Evolutionary conservation across 495 filamentous ascomycete species (phyloP), one percentile per base, ranked within the genome.

Genomic region (Podospora comata): DNA sequence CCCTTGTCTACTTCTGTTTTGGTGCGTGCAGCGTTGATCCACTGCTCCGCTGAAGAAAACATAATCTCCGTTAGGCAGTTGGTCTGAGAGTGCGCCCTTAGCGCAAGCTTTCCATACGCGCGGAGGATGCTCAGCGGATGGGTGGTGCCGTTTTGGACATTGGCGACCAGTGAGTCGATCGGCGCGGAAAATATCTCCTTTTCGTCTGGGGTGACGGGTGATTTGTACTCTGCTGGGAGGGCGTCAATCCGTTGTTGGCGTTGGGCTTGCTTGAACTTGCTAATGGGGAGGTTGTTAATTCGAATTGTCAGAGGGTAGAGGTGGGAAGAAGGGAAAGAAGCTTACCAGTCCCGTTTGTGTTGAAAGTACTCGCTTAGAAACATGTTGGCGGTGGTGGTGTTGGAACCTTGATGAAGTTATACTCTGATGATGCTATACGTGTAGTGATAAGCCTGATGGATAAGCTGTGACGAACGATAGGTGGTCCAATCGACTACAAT

Each of bases 21-120:
- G 23, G 23, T 23, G 1, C 23, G 23, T 23, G 23, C 23, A 23
- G 23, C 23, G 23, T 23, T 23, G 23, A 88, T 79, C 92, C 92
- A 97, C n/a, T 78, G 71, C 76, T 96, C 92, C 0, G 94, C 93
- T 59, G 88, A 88, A 0, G 87, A 83, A 13, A 99, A 84, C 78
- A 98, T 84, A 48, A 98, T 82, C 81, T 99, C 95, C 0, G 95
- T 99, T 4, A 97, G 78, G 71, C 92, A 97, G 78, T 97, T 97
- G 0, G 93, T 97, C 77, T 91, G 89, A 60, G 87, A 82, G 62
- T 98, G 95, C 5, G 94, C 95, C 70, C 87, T 88, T 44, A 97
- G 78, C 1, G 94, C 91, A 13, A 93, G 86, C 79, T 96, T 97
- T 73, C 92, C 92, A 74, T 97, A 99, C n/a, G 93, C 88, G 65